A percentile compares a stretch with the other conserved stretches of the same genome.
Evolutionary conservation across 345 rosid genomes (phyloP).

Genomic region (Gossypium herbaceum): DNA sequence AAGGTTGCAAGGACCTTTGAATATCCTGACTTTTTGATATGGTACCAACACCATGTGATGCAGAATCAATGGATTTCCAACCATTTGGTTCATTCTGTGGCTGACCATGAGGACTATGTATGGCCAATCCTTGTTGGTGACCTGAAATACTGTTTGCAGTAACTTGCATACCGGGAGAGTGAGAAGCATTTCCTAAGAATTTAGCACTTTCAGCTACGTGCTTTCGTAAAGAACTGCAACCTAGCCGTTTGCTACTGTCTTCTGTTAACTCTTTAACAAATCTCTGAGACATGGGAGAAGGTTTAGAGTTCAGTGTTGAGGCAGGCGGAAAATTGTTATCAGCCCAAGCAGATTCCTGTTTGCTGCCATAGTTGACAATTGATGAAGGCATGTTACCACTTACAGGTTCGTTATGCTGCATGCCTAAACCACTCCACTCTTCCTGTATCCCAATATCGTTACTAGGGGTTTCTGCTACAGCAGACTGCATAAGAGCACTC

Average conservation of each 20-base stretch:
- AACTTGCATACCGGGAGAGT: conserved; percentile 33
- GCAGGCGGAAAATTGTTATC: conserved; percentile 28
- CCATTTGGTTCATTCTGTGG: conserved; percentile 36
- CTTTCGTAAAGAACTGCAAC: conserved; percentile 40
- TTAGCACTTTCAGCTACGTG: conserved; percentile 39
- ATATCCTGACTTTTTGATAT: conserved; percentile 26
- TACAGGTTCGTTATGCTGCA: conserved; percentile 29
- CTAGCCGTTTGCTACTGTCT: conserved; percentile 42
- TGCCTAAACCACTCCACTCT: conserved; percentile 49
- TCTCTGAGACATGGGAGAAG: conserved; percentile 31
- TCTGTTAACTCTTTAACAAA: conserved; percentile 29
- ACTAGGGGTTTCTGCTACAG: conserved; percentile 80
- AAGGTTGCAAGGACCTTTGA: conserved; percentile 33
- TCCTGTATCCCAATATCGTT: conserved; percentile 47
- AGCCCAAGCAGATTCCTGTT: conserved; percentile 37
- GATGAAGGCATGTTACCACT: conserved; percentile 27
- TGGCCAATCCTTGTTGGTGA: conserved; percentile 24
- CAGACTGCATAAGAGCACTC: conserved; percentile 99
- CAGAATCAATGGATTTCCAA: conserved; percentile 41
- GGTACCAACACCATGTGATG: conserved; percentile 18
- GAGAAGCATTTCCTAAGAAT: conserved; percentile 35
- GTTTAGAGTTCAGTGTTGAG: conserved; percentile 25
- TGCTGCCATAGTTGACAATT: conserved; percentile 27
- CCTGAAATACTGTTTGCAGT: conserved; percentile 30
- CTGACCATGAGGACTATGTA: conserved; percentile 31